Percentiles rank a stretch among this genome's conserved stretches.
Evolutionary conservation across 2,329 filamentous ascomycete species (phyloP).

Genomic region (Phaeophleospora eucalypticola): DNA sequence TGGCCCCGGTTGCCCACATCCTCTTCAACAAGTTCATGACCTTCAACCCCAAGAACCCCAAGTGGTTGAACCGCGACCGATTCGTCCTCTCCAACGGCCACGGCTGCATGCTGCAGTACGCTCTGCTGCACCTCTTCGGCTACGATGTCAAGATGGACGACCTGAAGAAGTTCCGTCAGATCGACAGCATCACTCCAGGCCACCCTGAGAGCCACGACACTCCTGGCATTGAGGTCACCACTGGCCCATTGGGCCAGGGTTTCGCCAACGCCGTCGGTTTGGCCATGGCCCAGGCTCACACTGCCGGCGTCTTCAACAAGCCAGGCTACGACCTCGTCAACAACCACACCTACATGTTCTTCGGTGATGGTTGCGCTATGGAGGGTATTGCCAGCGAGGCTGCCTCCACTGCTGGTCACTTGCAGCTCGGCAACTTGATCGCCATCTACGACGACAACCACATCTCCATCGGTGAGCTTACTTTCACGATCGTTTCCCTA

Average conservation of each 20-base stretch:
- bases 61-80: slow-evolving; percentile 95
- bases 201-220: slow-evolving; percentile 97
- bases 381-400: slow-evolving; percentile 96
- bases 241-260: slow-evolving; percentile 94
- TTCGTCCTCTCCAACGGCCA: slow-evolving; percentile 99
- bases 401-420: slow-evolving; percentile 85
- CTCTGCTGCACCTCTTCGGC: slow-evolving; percentile 93
- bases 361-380: slow-evolving; percentile 98
- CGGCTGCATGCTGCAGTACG: slow-evolving; percentile 99
- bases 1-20: slow-evolving; percentile 94
- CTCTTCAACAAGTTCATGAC: slow-evolving; percentile 99
- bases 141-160: slow-evolving; percentile 84
- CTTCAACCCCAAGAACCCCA: slow-evolving; percentile 99
- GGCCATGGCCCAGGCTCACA: slow-evolving; percentile 92
- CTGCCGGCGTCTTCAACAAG: slow-evolving; percentile 91
- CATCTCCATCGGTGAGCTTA: slow-evolving; percentile 69
- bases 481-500: background rate
- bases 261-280: slow-evolving; percentile 96
- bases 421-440: slow-evolving; percentile 97
- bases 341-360: slow-evolving; percentile 96
- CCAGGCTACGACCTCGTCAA: slow-evolving; percentile 83
- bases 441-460: slow-evolving; percentile 98
- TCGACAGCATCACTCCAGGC: slow-evolving; percentile 82
- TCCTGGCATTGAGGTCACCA: slow-evolving; percentile 95
- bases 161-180: slow-evolving; percentile 85